Base-by-base conservation (phyloP, 306 rosid species). In the Trifolium fragiferum region DNA sequence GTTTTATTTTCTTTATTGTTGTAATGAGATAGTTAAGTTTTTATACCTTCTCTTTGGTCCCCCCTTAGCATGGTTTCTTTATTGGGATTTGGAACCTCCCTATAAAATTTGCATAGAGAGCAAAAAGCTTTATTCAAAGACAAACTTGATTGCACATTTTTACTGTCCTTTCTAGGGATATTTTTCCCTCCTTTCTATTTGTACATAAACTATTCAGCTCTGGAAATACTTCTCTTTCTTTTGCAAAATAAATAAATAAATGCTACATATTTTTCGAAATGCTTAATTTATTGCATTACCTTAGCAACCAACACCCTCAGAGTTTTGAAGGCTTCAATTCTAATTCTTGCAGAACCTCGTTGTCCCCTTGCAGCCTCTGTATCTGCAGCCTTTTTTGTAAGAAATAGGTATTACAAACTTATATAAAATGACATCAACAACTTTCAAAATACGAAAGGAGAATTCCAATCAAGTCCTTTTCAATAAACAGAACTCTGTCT, bases 301-400 rank as follows among this genome's bases (percentile, higher is more conserved):
- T 84, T 94, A 46, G 96, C 93, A 81, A 91, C 90, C 73, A 94
- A 90, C 74, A 90, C 76, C 43, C 98, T 88, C 27, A 91, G 61
- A 58, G 90, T 85, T 79, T 82, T 74, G 82, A 94, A 91, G 75
- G 96, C 91, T 83, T 88, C 96, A 77, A 83, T 76, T 67, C 97
- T 92, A 59, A 90, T 82, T 79, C 84, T 86, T 81, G 90, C 82
- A 79, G 94, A 91, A 60, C 98, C 98, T 49, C 23, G 84, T 76
- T 94, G 98, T 82, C 98, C 98, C 84, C 84, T 86, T 54, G 84
- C 79, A 57, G 88, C 97, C 90, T 94, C 98, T 47, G 78, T 84
- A 68, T 91, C 97, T 76, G 98, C 98, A 83, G 76, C 92, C 98
- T 94, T 84, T 86, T 75, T 53, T 75, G 84, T 25, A 72, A 80